Base-by-base conservation (phyloP, 345 rosid genomes). In the Brassica carinata region DNA sequence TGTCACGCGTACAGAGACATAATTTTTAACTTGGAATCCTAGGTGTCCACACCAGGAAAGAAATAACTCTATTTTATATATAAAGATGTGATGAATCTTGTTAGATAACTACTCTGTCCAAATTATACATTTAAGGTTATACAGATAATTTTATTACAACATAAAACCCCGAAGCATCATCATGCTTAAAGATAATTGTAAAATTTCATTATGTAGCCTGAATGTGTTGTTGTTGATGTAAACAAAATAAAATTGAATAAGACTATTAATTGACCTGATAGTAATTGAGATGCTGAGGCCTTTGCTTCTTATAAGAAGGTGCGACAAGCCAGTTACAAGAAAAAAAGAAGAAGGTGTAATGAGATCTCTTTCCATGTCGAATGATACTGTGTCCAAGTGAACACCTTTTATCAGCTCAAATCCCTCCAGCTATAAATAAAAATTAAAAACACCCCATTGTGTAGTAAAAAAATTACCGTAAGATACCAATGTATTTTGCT, bases 291-390 rank as follows among this genome's bases (percentile, higher is more conserved):
- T 90, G 85, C 64, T 91, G 99, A 45, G 97, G 97, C 75, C 99
- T 87, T 88, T 91, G 94, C 88, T 88, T 96, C 90, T 96, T 94
- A 66, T 87, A 96, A 6, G 97, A 92, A 36, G 99, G 98, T 62
- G 99, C 92, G 18, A 94, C 89, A 23, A 94, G 93, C 31, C 31
- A 29, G 4, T 29, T 29, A 29, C 31, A 29, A 29, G 31, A 29
- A 29, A 29, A 29, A 29, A 29, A 29, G 4, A 29, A 29, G 31
- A 29, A 36, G 99, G 99, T 62, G 99, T 94, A 17, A 92, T 89
- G 23, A 94, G 93, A 75, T 94, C 94, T 3, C 93, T 92, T 11
- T 91, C 97, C 83, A 91, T 87, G 81, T 94, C 97, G 8, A 96
- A 96, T 61, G 98, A 91, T 48, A 81, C 89, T 2, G 97, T 90